phyloP scores from a whole-genome alignment of 352 stramenopile genomes.

The Globisporangium carolinianum region DNA sequence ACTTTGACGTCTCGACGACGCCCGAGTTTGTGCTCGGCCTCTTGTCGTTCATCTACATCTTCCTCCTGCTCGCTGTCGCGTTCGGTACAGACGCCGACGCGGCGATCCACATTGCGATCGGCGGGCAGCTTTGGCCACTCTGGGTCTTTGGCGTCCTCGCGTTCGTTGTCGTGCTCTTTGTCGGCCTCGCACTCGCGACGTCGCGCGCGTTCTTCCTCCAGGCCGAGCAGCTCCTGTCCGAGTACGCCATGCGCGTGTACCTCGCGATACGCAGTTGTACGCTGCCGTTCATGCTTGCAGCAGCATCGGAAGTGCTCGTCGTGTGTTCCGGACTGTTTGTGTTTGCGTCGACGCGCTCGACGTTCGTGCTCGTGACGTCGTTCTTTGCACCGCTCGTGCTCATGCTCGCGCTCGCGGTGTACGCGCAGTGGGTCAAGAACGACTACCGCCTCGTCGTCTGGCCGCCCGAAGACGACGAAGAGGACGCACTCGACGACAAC shows the following conservation, averaged over 20 bases:
- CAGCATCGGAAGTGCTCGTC: conserved; percentile 69
- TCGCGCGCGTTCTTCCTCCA: conserved; percentile 79
- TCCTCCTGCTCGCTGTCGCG: conserved; percentile 68
- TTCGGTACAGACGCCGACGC: conserved; percentile 54
- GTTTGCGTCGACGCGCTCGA: conserved; percentile 67
- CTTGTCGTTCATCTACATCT: conserved; percentile 83
- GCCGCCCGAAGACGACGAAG: conserved; percentile 73
- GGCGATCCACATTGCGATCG: conserved; percentile 38
- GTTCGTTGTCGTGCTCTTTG: conserved; percentile 79
- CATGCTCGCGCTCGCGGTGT: conserved; percentile 69
- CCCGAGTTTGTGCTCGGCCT: conserved; percentile 80
- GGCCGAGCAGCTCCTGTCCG: conserved; percentile 65
- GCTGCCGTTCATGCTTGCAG: conserved; percentile 76
- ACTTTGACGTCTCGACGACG: conserved; percentile 70
- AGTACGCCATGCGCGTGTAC: conserved; percentile 74
- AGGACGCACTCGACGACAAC: conserved; percentile 74
- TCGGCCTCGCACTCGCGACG: conserved; percentile 60
- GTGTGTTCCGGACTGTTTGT: conserved; percentile 80
- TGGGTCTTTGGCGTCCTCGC: conserved; percentile 85
- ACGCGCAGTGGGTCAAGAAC: conserved; percentile 74
- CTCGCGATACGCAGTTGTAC: conserved; percentile 52
- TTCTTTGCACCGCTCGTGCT: conserved; percentile 72
- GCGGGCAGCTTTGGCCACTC: conserved; percentile 65
- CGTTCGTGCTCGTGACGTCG: conserved; percentile 71
- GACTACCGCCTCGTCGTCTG: conserved; percentile 81